A percentile compares a stretch with the other conserved stretches of the same genome.
phyloP scores from a whole-genome alignment of 192 early-diverging fungal genomes.

The Backusella mclennaniae region DNA sequence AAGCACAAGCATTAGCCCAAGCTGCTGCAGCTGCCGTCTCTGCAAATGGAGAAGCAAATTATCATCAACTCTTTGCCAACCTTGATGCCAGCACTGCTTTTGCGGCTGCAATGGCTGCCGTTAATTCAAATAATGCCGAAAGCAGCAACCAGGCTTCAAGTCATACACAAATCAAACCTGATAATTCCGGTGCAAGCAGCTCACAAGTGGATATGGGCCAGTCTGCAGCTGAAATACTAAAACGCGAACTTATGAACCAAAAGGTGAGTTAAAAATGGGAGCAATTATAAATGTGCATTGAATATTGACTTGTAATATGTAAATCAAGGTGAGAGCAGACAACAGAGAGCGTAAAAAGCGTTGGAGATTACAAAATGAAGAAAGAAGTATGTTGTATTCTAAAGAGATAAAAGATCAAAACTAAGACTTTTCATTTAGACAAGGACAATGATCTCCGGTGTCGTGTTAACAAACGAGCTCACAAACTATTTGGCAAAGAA shows the following conservation, averaged over 20 bases:
- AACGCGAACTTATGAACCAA: conserved; percentile 38
- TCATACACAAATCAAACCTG: not conserved
- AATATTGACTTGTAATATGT: not conserved
- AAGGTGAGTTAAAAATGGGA: conserved; percentile 21
- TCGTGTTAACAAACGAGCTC: conserved; percentile 74
- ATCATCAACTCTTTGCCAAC: conserved; percentile 16
- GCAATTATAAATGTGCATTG: too few relatives aligned
- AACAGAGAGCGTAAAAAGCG: conserved; percentile 53
- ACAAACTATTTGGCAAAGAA: conserved; percentile 62
- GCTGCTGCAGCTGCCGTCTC: conserved; percentile 27
- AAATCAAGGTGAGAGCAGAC: conserved; percentile 40
- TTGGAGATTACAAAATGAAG: conserved; percentile 53
- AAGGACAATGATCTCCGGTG: conserved; percentile 80
- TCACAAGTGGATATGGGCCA: conserved; percentile 11
- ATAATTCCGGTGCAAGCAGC: not conserved
- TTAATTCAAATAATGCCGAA: not conserved
- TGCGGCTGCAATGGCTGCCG: not conserved
- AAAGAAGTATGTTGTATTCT: conserved; percentile 43
- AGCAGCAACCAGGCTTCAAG: not conserved
- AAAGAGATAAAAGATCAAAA: not conserved
- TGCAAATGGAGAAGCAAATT: conserved; percentile 11
- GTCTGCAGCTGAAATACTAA: conserved; percentile 30
- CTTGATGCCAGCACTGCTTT: conserved; percentile 7
- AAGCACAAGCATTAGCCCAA: conserved; percentile 27
- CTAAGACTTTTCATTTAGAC: conserved; percentile 34